These are phyloP conservation scores for Metrosideros polymorpha DNA, from an alignment of 441 rosid species.

Conservation along the genomic window DNA sequence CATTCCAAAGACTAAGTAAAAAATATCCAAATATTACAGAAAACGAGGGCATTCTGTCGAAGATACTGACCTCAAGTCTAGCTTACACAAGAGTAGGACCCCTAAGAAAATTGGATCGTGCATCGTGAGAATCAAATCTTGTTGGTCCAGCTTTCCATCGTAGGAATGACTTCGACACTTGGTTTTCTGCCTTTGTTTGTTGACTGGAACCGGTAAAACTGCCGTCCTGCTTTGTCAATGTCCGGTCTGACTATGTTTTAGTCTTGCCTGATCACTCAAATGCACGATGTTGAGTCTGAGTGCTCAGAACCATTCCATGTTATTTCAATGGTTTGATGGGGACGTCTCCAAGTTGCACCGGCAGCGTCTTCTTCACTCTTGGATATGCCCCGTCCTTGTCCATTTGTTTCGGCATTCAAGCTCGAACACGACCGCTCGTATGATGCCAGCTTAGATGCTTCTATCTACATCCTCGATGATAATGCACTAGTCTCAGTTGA, in stretches of 20 bases:
- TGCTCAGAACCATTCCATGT: not conserved
- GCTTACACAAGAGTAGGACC: not conserved
- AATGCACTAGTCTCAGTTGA: constrained; percentile 25
- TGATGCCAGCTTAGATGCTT: too few species aligned
- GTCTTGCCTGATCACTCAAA: not conserved
- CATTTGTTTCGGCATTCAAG: not conserved
- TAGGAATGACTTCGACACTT: not conserved
- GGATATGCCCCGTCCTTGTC: not conserved
- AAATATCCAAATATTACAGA: too few species aligned
- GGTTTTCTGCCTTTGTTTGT: not conserved
- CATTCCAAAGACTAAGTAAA: too few species aligned
- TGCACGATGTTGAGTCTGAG: not conserved
- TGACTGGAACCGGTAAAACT: rapidly evolving
- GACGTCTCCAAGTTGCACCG: not conserved
- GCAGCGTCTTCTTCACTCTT: constrained; percentile 41
- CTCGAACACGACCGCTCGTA: not conserved
- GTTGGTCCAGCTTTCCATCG: rapidly evolving
- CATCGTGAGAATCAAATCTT: not conserved
- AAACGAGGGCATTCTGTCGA: not conserved
- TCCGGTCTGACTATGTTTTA: not conserved
- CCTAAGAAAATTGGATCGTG: rapidly evolving
- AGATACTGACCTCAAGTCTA: not conserved
- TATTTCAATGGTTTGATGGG: not conserved
- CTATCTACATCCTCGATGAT: too few species aligned
- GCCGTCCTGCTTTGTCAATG: too few species aligned